Base-by-base conservation (phyloP, 352 stramenopile genomes). In the Phytopythium boreale region DNA sequence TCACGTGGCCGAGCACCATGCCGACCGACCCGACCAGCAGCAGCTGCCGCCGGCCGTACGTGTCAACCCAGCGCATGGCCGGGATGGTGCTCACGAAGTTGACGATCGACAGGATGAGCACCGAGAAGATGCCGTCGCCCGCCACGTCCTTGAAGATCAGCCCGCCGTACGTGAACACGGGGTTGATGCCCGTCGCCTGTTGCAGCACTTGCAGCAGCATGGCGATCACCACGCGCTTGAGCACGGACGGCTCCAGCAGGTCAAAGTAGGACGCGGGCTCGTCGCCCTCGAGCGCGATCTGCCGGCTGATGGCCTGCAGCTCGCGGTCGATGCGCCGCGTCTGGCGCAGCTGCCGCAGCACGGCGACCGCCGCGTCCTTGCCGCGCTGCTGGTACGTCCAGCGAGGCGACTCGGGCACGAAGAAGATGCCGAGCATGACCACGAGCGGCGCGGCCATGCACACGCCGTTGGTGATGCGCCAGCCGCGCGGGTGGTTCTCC, bases 401-500 rank as follows among this genome's bases (percentile, higher is more conserved):
- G 5, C 70, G 68, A 44, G 70, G 71, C 43, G 65, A 77, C 56
- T 81, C 74, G 8, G 70, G 73, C 17, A 80, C 73, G 52, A 77
- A 77, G 29, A 75, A 77, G 56, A 85, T 77, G 68, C 68, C 72
- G 37, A 84, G 62, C 70, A 84, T 80, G 56, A 88, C 77, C n/a
- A 86, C 67, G 22, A 80, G 64, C 14, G 75, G 75, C 0, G 73
- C 61, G 19, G 66, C 67, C 66, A 83, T 80, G 20, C 64, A 64
- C 44, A 84, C 69, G 1, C 63, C 68, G 53, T 84, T 84, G 8
- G 73, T 84, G 34, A 71, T 80, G 59, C 76, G 67, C 76, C 76
- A 84, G 20, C 73, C 73, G 31, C 68, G 62, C 26, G 64, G 50
- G 34, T 70, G 52, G 44, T 80, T 67, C 59, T 79, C 57, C 29